phyloP scores from a whole-genome alignment of 2,329 filamentous ascomycete species.

The Salinomyces thailandicus region DNA sequence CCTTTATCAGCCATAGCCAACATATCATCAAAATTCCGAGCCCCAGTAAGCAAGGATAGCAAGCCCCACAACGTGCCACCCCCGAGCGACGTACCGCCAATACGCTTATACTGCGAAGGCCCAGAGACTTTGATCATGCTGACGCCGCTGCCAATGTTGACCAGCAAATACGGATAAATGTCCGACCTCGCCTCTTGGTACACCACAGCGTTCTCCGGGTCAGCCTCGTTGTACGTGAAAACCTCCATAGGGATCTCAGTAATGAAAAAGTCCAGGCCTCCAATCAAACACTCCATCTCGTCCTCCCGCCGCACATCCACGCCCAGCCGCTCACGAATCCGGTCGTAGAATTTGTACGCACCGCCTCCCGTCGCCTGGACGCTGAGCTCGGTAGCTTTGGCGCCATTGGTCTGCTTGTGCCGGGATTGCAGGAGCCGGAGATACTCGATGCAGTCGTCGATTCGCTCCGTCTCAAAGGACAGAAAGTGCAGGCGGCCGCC shows the following conservation, averaged over 20 bases:
- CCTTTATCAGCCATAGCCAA: conserved; percentile 79
- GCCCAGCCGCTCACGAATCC: conserved; percentile 69
- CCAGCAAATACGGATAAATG: conserved; percentile 91
- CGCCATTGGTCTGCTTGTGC: conserved; percentile 51
- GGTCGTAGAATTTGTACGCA: conserved; percentile 93
- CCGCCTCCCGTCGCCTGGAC: conserved; percentile 95
- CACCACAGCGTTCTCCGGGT: conserved; percentile 62
- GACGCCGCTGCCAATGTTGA: conserved; percentile 96
- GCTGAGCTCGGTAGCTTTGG: conserved; percentile 50
- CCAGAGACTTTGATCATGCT: conserved; percentile 96
- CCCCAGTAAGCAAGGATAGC: conserved; percentile 82
- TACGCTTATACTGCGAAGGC: conserved; percentile 73
- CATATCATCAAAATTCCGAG: conserved; percentile 96
- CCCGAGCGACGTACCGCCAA: conserved; percentile 87
- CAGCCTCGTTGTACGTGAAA: conserved; percentile 82
- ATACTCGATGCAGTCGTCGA: conserved; percentile 87
- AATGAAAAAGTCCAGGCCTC: conserved; percentile 96
- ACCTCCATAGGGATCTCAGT: conserved; percentile 95
- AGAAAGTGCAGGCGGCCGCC: conserved; percentile 91
- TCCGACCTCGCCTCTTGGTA: conserved; percentile 69
- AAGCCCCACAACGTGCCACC: conserved; percentile 97
- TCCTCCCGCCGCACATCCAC: conserved; percentile 88
- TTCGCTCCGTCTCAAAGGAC: conserved; percentile 89
- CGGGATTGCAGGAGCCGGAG: conserved; percentile 78
- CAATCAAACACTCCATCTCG: conserved; percentile 95